Evolutionary conservation across 441 rosid genomes (phyloP), one percentile per base, ranked within the genome.

Genomic region (Pelargonium citronellum): DNA sequence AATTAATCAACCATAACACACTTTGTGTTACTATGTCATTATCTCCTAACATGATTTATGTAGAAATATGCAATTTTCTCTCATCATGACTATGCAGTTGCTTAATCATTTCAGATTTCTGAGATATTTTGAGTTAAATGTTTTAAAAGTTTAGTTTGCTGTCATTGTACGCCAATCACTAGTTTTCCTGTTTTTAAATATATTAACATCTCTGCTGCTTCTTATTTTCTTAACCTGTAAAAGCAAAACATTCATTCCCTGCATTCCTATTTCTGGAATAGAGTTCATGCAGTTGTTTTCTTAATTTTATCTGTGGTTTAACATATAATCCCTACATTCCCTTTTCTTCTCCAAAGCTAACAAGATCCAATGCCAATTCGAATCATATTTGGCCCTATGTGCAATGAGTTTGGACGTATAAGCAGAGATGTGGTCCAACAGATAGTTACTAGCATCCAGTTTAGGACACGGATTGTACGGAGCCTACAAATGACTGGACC

Each of bases 391-490:
- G 46, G 67, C 46, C 15, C 4, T 37, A 6, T 64, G 17, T 64
- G 67, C 44, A 19, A 30, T 64, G 46, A 64, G 22, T 51, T 12
- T 51, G 67, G n/a, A 37, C 67, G 30, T 30, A 11, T 7, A 64
- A 34, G 47, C 43, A 64, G 46, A 61, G 39, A 34, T 3, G 65
- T 61, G 65, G 65, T 61, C 65, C 65, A 61, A 24, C 12, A 57
- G 27, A 57, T 57, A 57, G 62, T 57, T 57, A 61, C 65, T 61
- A 61, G 65, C 37, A 61, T 61, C 39, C 11, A 24, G 12, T 61
- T 4, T 61, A 24, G 65, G 65, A 61, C 39, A 61, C 39, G 11
- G 9, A 61, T 64, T 34, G 67, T 64, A 64, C 46, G 7, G 5
- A 61, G 6, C 65, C 34, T 51, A 51, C 19, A 51, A 51, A 5